These are phyloP conservation scores for Daldinia eschscholtzii DNA, from an alignment of 2,329 filamentous ascomycete genomes.

Conservation along the genomic window DNA sequence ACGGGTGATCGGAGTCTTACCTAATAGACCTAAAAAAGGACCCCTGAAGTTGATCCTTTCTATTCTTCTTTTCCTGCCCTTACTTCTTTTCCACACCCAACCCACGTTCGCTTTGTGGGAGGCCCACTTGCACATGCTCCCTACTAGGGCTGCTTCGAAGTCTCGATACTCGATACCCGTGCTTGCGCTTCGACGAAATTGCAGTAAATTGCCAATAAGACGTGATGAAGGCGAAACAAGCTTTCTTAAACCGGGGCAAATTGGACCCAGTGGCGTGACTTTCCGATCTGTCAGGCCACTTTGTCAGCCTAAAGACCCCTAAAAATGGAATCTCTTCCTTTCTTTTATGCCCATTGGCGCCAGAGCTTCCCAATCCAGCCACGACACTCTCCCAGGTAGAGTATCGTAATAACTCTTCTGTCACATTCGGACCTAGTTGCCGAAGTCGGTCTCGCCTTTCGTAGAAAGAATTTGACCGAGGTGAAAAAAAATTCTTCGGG, in stretches of 20 bases:
- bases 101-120: constrained; percentile 32
- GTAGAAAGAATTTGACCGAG: constrained; percentile 41
- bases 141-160: constrained; percentile 23
- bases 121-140: constrained; percentile 43
- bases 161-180: constrained; percentile 29
- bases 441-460: constrained; percentile 40
- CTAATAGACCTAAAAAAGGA: constrained; percentile 26
- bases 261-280: constrained; percentile 41
- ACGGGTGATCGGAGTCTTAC: constrained; percentile 34
- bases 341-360: constrained; percentile 39
- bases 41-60: constrained; percentile 7
- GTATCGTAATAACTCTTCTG: constrained; percentile 37
- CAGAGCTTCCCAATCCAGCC: constrained; percentile 42
- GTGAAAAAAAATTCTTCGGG: constrained; percentile 39
- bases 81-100: constrained; percentile 33
- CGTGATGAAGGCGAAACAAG: constrained; percentile 36
- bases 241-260: constrained; percentile 42
- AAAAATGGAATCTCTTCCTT: constrained; percentile 38
- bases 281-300: constrained; percentile 43
- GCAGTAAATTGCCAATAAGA: constrained; percentile 38
- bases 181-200: constrained; percentile 30
- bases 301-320: constrained; percentile 45
- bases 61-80: constrained; percentile 12
- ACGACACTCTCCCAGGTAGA: constrained; percentile 29
- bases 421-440: constrained; percentile 38